These are phyloP conservation scores for Komagataella phaffii DNA, from an alignment of 805 yeast genomes.

Conservation along the genomic window DNA sequence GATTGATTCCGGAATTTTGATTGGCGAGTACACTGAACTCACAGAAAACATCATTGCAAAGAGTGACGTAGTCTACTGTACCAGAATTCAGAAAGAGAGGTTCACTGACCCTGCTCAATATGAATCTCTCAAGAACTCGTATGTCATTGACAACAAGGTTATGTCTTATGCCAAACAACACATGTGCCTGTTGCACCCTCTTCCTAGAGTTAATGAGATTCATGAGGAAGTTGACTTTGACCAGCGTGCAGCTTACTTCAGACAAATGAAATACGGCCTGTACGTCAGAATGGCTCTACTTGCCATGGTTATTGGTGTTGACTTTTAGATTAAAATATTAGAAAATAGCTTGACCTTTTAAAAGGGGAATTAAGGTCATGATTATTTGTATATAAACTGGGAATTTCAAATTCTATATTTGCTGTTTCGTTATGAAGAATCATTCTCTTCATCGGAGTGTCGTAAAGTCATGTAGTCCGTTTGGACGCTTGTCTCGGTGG, in stretches of 20 bases:
- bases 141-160: conserved; percentile 85
- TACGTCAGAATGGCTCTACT: conserved; percentile 97
- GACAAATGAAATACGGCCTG: conserved; percentile 98
- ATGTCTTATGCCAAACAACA: conserved; percentile 90
- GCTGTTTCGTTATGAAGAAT: not conserved
- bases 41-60: conserved; percentile 76
- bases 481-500: conserved; percentile 21
- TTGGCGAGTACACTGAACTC: conserved; percentile 59
- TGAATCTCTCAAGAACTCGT: conserved; percentile 80
- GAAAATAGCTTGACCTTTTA: not conserved
- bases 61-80: conserved; percentile 93
- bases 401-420: not conserved
- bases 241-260: conserved; percentile 98
- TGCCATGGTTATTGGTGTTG: conserved; percentile 97
- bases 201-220: conserved; percentile 94
- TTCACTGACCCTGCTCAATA: conserved; percentile 66
- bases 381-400: not conserved
- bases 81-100: conserved; percentile 97
- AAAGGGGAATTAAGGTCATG: not conserved
- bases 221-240: conserved; percentile 98
- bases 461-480: not conserved
- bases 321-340: conserved; percentile 29
- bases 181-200: conserved; percentile 98
- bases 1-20: conserved; percentile 52
- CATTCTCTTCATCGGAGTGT: conserved; percentile 1